A percentile compares a stretch with the other conserved stretches of the same genome.
Conservation (phyloP, 768 basidiomycete species). For the Russula olivacea region DNA sequence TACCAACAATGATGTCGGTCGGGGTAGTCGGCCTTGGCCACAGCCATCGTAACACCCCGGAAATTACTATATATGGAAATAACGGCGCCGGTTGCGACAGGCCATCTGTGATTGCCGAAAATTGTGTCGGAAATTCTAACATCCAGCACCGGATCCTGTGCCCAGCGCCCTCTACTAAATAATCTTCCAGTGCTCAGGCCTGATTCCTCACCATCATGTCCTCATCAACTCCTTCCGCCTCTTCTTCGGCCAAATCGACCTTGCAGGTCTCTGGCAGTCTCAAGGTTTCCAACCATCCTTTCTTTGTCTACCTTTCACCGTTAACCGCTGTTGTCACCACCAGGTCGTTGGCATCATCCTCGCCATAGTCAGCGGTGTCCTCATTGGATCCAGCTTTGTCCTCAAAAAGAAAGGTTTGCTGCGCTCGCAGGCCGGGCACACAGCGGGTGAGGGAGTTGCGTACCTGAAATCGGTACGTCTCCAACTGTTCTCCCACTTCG, state of each 20-base stretch:
- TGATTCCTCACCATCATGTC: constrained; percentile 4
- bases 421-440: constrained; percentile 73
- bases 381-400: constrained; percentile 92
- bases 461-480: constrained; percentile 87
- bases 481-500: not conserved
- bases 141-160: not conserved
- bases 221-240: constrained; percentile 14
- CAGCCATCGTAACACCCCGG: constrained; percentile 1
- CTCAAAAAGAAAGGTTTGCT: constrained; percentile 96
- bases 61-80: not conserved
- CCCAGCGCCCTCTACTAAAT: not conserved
- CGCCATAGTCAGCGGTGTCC: constrained; percentile 69
- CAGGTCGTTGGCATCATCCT: constrained; percentile 74
- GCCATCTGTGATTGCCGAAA: not conserved
- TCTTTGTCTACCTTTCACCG: not conserved
- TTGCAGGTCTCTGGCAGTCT: constrained; percentile 20
- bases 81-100: not conserved
- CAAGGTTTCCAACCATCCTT: constrained; percentile 11
- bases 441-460: constrained; percentile 79
- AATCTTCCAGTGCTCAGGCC: not conserved
- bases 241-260: constrained; percentile 13
- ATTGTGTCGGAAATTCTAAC: not conserved
- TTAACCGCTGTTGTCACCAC: not conserved
- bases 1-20: too few species aligned
- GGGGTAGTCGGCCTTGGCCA: not conserved